Percentiles rank a stretch among this genome's conserved stretches.
These are phyloP conservation scores for Corinectria fuckeliana DNA, from an alignment of 2,329 filamentous ascomycete genomes.

Conservation along the genomic window DNA sequence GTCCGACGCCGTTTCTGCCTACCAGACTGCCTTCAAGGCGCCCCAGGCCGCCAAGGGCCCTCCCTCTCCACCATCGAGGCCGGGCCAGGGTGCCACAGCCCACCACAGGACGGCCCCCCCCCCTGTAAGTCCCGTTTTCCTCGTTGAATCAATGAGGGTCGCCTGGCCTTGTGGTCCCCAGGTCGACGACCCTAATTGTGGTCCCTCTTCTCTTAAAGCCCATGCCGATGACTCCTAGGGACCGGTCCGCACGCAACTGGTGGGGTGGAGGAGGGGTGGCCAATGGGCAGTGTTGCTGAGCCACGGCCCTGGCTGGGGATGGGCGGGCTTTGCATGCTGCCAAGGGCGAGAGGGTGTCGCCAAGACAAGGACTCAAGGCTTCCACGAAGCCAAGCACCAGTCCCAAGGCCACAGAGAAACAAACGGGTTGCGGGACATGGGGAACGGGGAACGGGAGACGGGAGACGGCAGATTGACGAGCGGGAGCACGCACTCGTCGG, in stretches of 20 bases:
- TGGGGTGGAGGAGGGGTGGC: neutral
- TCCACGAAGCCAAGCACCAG: conserved; percentile 1
- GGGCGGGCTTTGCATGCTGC: neutral
- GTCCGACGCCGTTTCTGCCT: conserved; percentile 36
- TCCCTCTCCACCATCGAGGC: neutral
- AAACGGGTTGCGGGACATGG: no score
- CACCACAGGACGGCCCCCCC: no score
- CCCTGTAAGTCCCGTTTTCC: no score
- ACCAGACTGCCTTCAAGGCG: conserved; percentile 20
- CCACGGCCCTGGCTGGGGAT: neutral
- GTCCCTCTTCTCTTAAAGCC: conserved; percentile 5
- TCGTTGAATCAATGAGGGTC: neutral
- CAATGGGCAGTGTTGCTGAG: conserved; percentile 19
- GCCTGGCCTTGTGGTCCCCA: neutral
- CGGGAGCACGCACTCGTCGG: neutral
- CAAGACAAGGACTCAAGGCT: conserved; percentile 1
- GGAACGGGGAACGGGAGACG: neutral
- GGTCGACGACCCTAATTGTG: conserved; percentile 14
- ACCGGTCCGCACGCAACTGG: neutral
- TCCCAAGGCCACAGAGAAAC: neutral
- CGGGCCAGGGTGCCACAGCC: neutral
- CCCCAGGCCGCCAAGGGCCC: conserved; percentile 13
- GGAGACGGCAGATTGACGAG: neutral
- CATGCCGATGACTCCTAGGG: conserved; percentile 38
- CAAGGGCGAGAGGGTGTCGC: conserved; percentile 7